Evolutionary conservation across 225 moss, liverwort and hornwort species (phyloP).

Genomic region (Takakia lepidozioides): DNA sequence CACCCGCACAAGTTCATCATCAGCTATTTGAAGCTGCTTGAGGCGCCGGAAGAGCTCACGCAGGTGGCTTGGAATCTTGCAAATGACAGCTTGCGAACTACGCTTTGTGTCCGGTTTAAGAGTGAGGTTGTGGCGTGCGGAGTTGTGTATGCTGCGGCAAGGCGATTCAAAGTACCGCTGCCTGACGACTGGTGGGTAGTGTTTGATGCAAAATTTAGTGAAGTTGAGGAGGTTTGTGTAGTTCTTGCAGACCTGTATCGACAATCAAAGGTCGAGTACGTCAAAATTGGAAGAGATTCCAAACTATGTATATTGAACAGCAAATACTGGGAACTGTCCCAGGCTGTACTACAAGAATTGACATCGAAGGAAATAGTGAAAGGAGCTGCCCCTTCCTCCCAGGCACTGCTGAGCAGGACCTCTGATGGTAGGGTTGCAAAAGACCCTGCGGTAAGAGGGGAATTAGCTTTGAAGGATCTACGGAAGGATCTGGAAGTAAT

Average conservation of each 20-base stretch:
- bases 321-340: conserved; percentile 85
- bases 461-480: conserved; percentile 39
- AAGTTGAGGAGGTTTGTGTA: conserved; percentile 79
- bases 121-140: conserved; percentile 97
- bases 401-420: conserved; percentile 22
- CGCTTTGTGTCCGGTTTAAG: conserved; percentile 79
- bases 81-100: conserved; percentile 90
- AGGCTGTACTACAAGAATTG: conserved; percentile 67
- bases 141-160: conserved; percentile 91
- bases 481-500: conserved; percentile 63
- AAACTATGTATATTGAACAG: conserved; percentile 94
- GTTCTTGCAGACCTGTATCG: conserved; percentile 83
- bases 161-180: conserved; percentile 65
- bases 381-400: conserved; percentile 37
- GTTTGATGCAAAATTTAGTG: conserved; percentile 88
- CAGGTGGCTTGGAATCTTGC: conserved; percentile 99
- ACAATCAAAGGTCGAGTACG: conserved; percentile 63
- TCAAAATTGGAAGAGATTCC: conserved; percentile 80
- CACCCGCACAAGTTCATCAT: conserved; percentile 99
- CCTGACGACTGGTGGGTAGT: conserved; percentile 96
- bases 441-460: conserved; percentile 23
- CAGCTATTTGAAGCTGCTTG: conserved; percentile 76
- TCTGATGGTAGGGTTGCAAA: conserved; percentile 29
- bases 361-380: conserved; percentile 64
- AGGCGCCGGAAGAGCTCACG: conserved; percentile 65